phyloP scores from a whole-genome alignment of 139 green algal species.

The Mesotaenium endlicherianum region DNA sequence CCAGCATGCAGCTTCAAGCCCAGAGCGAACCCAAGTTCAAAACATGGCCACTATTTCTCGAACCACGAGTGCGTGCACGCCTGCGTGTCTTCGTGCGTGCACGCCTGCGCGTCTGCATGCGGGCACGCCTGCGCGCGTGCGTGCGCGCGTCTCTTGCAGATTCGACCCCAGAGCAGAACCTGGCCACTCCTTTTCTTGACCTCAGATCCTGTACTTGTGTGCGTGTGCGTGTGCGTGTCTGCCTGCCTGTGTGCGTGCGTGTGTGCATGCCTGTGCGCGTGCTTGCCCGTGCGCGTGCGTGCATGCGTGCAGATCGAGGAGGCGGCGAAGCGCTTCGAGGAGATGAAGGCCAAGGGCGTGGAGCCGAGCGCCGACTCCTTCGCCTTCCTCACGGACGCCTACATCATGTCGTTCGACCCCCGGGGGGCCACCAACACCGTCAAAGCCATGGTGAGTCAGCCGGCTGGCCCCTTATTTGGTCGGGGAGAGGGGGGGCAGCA shows the following conservation, averaged over 20 bases:
- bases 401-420: slow-evolving; percentile 27
- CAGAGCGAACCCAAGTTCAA: too few relatives aligned
- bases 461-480: background rate
- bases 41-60: too few relatives aligned
- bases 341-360: slow-evolving; percentile 26
- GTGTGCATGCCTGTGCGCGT: background rate
- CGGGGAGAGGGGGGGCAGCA: background rate
- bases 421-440: background rate
- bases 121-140: too few relatives aligned
- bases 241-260: background rate
- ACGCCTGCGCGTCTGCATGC: too few relatives aligned
- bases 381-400: slow-evolving; percentile 11
- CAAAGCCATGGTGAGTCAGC: slow-evolving; percentile 18
- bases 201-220: background rate
- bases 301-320: background rate
- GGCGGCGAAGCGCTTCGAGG: slow-evolving; percentile 5
- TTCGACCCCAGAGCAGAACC: background rate
- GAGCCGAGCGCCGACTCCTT: background rate
- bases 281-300: background rate
- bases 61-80: too few relatives aligned
- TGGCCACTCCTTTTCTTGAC: background rate
- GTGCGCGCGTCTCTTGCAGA: background rate
- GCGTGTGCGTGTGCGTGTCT: background rate
- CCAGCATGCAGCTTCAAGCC: too few relatives aligned
- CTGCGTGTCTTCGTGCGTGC: too few relatives aligned